These are phyloP conservation scores for Vigna hirtella DNA, from an alignment of 306 rosid genomes.

Conservation along the genomic window DNA sequence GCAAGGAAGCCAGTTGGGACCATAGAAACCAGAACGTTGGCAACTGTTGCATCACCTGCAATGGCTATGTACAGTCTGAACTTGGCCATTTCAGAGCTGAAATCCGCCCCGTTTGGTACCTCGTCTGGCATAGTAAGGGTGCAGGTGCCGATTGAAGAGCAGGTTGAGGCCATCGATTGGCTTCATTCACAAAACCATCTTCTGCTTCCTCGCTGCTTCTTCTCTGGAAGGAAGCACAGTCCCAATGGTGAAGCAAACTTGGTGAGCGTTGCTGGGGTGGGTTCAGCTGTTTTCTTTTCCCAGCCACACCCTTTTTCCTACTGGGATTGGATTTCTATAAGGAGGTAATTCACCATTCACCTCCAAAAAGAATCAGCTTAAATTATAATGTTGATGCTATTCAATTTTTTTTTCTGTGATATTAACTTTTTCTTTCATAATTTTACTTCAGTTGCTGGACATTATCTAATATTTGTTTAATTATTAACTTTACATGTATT, in stretches of 20 bases:
- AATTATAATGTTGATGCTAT: too few species aligned
- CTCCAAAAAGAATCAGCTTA: neutral
- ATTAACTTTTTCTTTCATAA: too few species aligned
- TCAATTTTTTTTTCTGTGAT: too few species aligned
- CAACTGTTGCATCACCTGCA: slow-evolving; percentile 60
- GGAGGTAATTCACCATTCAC: slow-evolving; percentile 56
- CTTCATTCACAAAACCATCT: slow-evolving; percentile 68
- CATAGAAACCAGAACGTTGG: slow-evolving; percentile 62
- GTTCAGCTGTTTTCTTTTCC: slow-evolving; percentile 80
- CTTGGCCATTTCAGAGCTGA: slow-evolving; percentile 58
- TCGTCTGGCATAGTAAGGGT: slow-evolving; percentile 65
- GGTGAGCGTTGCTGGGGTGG: slow-evolving; percentile 85
- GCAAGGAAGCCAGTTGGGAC: slow-evolving; percentile 54
- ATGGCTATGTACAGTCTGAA: slow-evolving; percentile 70
- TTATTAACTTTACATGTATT: too few species aligned
- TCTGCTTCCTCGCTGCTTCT: slow-evolving; percentile 79
- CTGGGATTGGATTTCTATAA: slow-evolving; percentile 77
- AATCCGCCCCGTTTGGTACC: slow-evolving; percentile 60
- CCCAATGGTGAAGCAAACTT: slow-evolving; percentile 44
- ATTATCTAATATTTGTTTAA: too few species aligned
- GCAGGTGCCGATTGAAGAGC: slow-evolving; percentile 77
- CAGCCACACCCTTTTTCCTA: slow-evolving; percentile 67
- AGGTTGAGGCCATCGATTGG: slow-evolving; percentile 88
- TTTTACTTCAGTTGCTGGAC: too few species aligned
- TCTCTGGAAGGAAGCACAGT: slow-evolving; percentile 58